Percentiles rank a stretch among this genome's conserved stretches.
phyloP scores from a whole-genome alignment of 768 basidiomycete genomes.

The Leccinum truebloodii region DNA sequence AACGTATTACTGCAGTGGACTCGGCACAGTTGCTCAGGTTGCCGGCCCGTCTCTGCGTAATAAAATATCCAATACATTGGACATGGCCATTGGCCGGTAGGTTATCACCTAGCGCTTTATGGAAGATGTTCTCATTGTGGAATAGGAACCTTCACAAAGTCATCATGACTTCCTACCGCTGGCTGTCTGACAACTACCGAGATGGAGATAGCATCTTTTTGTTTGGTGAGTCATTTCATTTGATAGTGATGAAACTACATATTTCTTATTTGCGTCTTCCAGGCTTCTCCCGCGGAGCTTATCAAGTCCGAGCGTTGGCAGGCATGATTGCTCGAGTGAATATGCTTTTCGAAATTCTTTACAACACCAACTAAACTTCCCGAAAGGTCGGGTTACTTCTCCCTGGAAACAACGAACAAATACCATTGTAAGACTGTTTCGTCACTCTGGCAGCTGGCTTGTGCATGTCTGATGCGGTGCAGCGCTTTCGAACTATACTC shows the following conservation, averaged over 20 bases:
- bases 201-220: conserved; percentile 42
- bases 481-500: conserved; percentile 44
- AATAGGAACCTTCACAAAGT: conserved; percentile 38
- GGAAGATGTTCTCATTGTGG: not conserved
- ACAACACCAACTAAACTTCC: not conserved
- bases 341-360: not conserved
- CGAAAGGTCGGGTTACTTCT: conserved; percentile 43
- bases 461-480: not conserved
- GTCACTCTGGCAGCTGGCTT: not conserved
- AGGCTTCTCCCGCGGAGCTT: conserved; percentile 53
- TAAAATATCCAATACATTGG: conserved; percentile 28
- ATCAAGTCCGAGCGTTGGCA: conserved; percentile 44
- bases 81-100: conserved; percentile 40
- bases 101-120: not conserved
- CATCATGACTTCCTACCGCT: conserved; percentile 39
- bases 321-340: conserved; percentile 45
- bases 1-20: conserved; percentile 44
- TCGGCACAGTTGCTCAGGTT: conserved; percentile 37
- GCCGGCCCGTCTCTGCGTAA: conserved; percentile 17
- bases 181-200: conserved; percentile 42
- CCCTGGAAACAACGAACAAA: conserved; percentile 42
- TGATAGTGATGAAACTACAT: not conserved
- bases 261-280: conserved; percentile 3
- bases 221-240: conserved; percentile 35
- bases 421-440: conserved; percentile 35